These are phyloP conservation scores for Adansonia madagascariensis DNA, from an alignment of 441 rosid species.

Conservation along the genomic window DNA sequence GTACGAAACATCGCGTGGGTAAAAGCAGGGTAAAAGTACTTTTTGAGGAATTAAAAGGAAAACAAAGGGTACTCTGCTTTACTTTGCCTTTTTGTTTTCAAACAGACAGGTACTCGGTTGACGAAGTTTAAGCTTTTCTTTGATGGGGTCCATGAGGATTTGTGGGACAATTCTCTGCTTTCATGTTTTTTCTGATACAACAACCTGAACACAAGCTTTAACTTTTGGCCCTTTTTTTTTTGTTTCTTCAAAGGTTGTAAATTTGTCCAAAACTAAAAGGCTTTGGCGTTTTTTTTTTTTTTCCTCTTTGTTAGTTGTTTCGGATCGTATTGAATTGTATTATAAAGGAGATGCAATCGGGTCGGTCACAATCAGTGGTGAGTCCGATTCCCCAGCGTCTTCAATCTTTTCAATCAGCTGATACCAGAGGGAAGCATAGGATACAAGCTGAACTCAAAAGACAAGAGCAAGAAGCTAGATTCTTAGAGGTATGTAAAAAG, in stretches of 20 bases:
- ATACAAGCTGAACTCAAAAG: slow-evolving; percentile 83
- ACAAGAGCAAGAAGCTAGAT: slow-evolving; percentile 84
- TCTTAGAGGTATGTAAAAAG: slow-evolving; percentile 60
- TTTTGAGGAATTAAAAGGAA: too few relatives aligned
- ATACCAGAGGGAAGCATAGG: slow-evolving; percentile 84
- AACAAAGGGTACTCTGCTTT: too few relatives aligned
- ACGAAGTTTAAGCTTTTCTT: slow-evolving; percentile 16
- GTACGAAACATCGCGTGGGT: too few relatives aligned
- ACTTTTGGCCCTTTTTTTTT: slow-evolving; percentile 15
- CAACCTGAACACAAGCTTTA: neutral
- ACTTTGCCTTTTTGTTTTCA: too few relatives aligned
- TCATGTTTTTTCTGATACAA: slow-evolving; percentile 28
- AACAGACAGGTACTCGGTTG: too few relatives aligned
- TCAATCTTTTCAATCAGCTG: slow-evolving; percentile 46
- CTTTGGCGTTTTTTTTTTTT: neutral
- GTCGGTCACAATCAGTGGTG: slow-evolving; percentile 55
- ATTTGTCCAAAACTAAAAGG: slow-evolving; percentile 17
- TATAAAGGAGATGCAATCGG: slow-evolving; percentile 54
- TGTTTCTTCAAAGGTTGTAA: slow-evolving; percentile 15
- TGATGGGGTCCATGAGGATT: slow-evolving; percentile 49
- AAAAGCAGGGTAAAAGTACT: too few relatives aligned
- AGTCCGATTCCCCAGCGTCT: slow-evolving; percentile 50
- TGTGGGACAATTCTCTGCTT: slow-evolving; percentile 37
- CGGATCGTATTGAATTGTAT: neutral
- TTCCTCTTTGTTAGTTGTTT: slow-evolving; percentile 8